Evolutionary conservation across 768 basidiomycete species (phyloP).

Genomic region (Neoboletus subvelutipes): DNA sequence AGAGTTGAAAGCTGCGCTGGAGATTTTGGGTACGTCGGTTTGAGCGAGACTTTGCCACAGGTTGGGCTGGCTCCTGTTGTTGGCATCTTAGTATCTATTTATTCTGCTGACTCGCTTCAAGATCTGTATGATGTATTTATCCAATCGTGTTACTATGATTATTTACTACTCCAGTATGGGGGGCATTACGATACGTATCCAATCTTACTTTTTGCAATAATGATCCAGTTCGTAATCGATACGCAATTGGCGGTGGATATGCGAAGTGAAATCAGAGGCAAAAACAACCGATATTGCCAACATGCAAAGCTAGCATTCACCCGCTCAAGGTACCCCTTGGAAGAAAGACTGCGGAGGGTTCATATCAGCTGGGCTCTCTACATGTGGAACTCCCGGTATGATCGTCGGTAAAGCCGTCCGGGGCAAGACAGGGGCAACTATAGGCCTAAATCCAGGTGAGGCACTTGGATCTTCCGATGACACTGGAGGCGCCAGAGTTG

Average conservation of each 20-base stretch:
- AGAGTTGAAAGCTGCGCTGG: conserved; percentile 78
- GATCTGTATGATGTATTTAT: conserved; percentile 2
- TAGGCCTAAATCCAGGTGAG: not conserved
- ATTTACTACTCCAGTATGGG: not conserved
- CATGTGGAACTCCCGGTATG: conserved; percentile 18
- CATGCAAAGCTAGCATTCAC: not conserved
- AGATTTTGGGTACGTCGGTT: conserved; percentile 53
- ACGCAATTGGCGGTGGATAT: not conserved
- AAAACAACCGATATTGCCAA: not conserved
- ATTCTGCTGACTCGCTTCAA: not conserved
- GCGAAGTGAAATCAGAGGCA: not conserved
- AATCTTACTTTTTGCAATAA: not conserved
- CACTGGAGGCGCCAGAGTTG: conserved; percentile 12
- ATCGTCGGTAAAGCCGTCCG: conserved; percentile 17
- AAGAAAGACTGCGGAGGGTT: conserved; percentile 15
- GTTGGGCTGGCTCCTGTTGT: conserved; percentile 6
- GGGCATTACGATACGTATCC: conserved; percentile 1
- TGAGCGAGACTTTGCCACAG: not conserved
- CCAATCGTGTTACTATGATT: not conserved
- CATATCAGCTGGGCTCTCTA: conserved; percentile 36
- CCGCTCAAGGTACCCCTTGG: not conserved
- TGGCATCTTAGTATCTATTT: conserved; percentile 4
- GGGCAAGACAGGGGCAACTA: conserved; percentile 16
- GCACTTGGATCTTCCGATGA: not conserved
- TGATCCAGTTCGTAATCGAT: conserved; percentile 2